Evolutionary conservation across 1,284 basidiomycete species (phyloP), one percentile per base, ranked within the genome.

Genomic region (Caloboletus firmus): DNA sequence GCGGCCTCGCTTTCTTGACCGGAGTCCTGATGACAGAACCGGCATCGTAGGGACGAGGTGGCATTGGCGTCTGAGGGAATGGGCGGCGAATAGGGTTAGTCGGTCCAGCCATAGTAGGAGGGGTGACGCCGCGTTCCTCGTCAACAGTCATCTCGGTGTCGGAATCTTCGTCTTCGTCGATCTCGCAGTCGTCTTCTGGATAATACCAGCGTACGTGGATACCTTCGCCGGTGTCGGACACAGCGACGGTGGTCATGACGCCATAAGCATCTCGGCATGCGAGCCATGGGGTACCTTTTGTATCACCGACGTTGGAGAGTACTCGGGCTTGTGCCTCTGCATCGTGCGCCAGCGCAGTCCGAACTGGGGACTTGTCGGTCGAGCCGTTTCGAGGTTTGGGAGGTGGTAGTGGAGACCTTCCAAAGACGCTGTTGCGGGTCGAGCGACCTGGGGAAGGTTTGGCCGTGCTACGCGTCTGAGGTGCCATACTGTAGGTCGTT

Each of bases 1-100:
- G 65, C 3, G 66, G 67, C 34, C n/a, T 65, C 7, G 51, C 32
- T 34, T 55, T 70, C 58, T 71, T 72, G 15, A 66, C 40, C 1
- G 69, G 67, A 0, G 70, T 72, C 12, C 3, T 48, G 40, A 68
- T 45, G 1, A 70, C 68, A 20, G 70, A 72, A 7, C 69, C 70
- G 0, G 66, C 59, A 22, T 69, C 51, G 18, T 61, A 72, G 2
- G 62, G 22, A 15, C 58, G 55, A 20, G 35, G 51, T 2, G 48
- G 39, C 40, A 68, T 45, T 2, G 69, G 68, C 0, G 70, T 72
- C n/a, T 60, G 51, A 2, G 56, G 64, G 18, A 66, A 59, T 8
- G n/a, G 45, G 12, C n/a, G 42, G 12, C 49, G 49, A 17, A 4
- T 42, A 2, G 17, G 22, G 26, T 48, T 20, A 15, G 35, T 42